These are phyloP conservation scores for Aquanectria penicillioides DNA, from an alignment of 2,329 filamentous ascomycete species.

Conservation along the genomic window DNA sequence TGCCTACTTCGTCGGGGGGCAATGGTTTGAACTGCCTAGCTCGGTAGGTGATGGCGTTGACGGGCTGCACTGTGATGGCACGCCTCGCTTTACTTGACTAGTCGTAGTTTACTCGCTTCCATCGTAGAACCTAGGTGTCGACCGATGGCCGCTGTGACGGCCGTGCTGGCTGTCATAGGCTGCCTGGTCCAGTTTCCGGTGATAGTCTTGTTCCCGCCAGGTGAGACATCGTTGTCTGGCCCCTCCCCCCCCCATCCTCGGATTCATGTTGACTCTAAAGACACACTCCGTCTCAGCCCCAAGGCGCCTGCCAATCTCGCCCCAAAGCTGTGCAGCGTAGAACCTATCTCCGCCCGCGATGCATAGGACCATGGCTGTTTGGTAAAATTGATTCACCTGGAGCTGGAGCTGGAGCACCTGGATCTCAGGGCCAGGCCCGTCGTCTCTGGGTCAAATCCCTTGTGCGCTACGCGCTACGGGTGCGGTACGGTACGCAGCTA, in stretches of 20 bases:
- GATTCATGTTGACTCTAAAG: conserved; percentile 11
- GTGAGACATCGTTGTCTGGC: conserved; percentile 35
- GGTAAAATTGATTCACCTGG: conserved; percentile 13
- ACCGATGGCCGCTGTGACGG: conserved; percentile 15
- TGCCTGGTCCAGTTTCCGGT: conserved; percentile 17
- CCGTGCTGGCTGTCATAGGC: conserved; percentile 15
- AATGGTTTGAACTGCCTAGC: conserved; percentile 14
- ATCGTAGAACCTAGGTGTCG: conserved; percentile 1
- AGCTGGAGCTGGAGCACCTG: not conserved
- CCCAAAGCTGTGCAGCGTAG: not conserved
- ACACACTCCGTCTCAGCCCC: conserved; percentile 21
- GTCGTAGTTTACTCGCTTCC: conserved; percentile 2
- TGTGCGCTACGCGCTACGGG: conserved; percentile 8
- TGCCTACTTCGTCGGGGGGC: conserved; percentile 9
- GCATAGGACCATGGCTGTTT: conserved; percentile 24
- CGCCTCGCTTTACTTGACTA: conserved; percentile 10
- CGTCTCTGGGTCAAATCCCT: no score
- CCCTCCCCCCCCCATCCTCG: conserved; percentile 17
- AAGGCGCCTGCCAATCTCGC: conserved; percentile 3
- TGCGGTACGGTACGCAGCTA: not conserved
- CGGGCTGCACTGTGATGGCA: not conserved
- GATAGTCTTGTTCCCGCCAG: conserved; percentile 7
- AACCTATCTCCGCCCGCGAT: conserved; percentile 36
- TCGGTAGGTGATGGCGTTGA: conserved; percentile 4
- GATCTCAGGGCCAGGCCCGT: no score